Evolutionary conservation across 1,284 basidiomycete genomes (phyloP).

Genomic region (Pseudozyma flocculosa): DNA sequence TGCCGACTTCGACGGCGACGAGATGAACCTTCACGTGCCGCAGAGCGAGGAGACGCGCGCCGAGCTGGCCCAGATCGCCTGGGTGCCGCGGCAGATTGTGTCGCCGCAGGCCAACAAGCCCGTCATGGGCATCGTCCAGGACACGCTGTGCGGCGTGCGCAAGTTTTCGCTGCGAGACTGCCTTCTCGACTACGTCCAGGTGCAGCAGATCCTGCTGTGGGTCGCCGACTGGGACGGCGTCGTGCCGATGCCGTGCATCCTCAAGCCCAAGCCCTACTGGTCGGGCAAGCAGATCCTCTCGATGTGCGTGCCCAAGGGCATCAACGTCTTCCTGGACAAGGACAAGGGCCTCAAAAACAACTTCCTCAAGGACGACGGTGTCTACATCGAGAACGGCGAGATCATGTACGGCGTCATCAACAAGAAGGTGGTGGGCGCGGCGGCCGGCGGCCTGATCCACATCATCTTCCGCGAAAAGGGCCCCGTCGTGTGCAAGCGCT

Average conservation of each 20-base stretch:
- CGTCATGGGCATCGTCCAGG: conserved; percentile 99
- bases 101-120: conserved; percentile 99
- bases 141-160: conserved; percentile 94
- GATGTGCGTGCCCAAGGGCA: conserved; percentile 89
- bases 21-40: conserved; percentile 95
- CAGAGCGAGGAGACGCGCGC: conserved; percentile 99
- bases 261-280: conserved; percentile 97
- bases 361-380: conserved; percentile 73
- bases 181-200: conserved; percentile 55
- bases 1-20: conserved; percentile 87
- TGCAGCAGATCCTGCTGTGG: conserved; percentile 97
- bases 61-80: conserved; percentile 94
- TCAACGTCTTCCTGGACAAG: conserved; percentile 71
- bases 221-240: conserved; percentile 94
- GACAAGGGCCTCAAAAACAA: conserved; percentile 49
- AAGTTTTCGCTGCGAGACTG: conserved; percentile 91
- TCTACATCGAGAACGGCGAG: conserved; percentile 96
- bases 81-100: conserved; percentile 99
- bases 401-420: conserved; percentile 92
- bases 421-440: conserved; percentile 96
- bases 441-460: conserved; percentile 85
- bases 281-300: conserved; percentile 95
- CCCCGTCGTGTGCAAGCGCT: conserved; percentile 83
- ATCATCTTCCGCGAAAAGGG: conserved; percentile 98
- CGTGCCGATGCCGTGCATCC: conserved; percentile 86